Evolutionary conservation across 345 rosid species (phyloP), one percentile per base, ranked within the genome.

Genomic region (Camelina laxa): DNA sequence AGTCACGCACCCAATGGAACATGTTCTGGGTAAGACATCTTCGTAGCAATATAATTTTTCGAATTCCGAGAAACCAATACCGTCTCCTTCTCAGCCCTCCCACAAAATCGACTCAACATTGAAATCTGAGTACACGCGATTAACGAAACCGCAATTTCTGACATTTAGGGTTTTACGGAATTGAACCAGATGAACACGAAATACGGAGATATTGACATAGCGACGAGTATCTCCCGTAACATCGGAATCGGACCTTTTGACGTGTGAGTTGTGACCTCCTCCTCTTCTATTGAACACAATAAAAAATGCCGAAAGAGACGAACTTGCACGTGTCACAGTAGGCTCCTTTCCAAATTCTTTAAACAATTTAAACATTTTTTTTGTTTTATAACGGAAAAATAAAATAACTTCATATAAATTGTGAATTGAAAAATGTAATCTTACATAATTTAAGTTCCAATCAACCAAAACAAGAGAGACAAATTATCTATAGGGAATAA

Each of bases 271-370:
- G 12, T 30, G 38, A 15, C 20, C 21, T 56, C 13, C 60, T 9
- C 39, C 36, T 33, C 36, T 33, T 33, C 36, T 33, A 38, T 10
- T 38, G 11, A 38, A 38, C 11, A 38, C 20, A 22, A 4, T 14
- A 14, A 55, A 55, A 55, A 21, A 20, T 39, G 17, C 11, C 30
- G 27, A 11, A 38, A 20, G 1, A 17, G 47, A 59, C 31, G 19
- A 60, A 36, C 20, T 39, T 21, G 63, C 63, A 61, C 66, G 30
- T 61, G 66, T 22, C 49, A 41, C 50, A 14, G 16, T 44, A 44
- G 48, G 48, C 16, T 44, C n/a, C 48, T 44, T 44, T 13, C 5
- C 7, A 42, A 39, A 2, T 39, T 14, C 16, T 42, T 42, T 42
- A 27, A 35, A 35, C 39, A 35, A 35, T 35, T 35, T 7, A 7